Base-by-base conservation (phyloP, 345 rosid species). In the Corchorus olitorius region DNA sequence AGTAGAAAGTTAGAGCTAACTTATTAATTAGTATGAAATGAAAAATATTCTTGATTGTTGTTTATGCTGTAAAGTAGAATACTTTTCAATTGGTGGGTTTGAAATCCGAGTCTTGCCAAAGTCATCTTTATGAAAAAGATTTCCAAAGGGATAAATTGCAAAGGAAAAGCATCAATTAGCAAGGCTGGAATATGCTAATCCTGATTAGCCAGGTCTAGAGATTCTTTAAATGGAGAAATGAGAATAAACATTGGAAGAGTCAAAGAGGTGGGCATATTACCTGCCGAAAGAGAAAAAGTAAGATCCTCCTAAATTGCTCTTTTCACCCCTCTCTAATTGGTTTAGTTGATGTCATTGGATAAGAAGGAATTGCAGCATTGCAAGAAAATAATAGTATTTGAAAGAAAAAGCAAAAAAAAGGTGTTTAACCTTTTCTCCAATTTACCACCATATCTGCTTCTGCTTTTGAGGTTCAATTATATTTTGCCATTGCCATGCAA, bases 141-240 rank as follows among this genome's bases (percentile, higher is more conserved):
- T 68, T 33, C 10, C 12, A 27, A n/a, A n/a, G 15, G 19, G 71
- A 39, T 64, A 77, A 60, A 48, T 71, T 65, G 72, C 35, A 5
- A 20, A 16, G 80, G 56, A 10, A 53, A 53, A 34, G 43, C 39
- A 54, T 19, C 78, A 71, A 33, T 22, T 54, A 54, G 19, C 20
- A 41, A 77, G 68, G 39, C 37, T 71, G 77, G 84, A 79, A 82
- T 82, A 82, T 78, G 81, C 82, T 72, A 75, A 50, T 50, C 79
- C 45, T 45, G 20, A 65, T 58, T 48, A 13, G 20, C 52, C 54
- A 4, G 45, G 20, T 45, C 52, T 15, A 27, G 11, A n/a, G 8
- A 2, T 3, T 52, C 69, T 58, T 22, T 2, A 49, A 59, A 59
- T 48, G 27, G 60, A 65, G 50, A 56, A 56, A n/a, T n/a, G 65